Conservation (phyloP, 257 asterid genomes). For the Echites panduratus region DNA sequence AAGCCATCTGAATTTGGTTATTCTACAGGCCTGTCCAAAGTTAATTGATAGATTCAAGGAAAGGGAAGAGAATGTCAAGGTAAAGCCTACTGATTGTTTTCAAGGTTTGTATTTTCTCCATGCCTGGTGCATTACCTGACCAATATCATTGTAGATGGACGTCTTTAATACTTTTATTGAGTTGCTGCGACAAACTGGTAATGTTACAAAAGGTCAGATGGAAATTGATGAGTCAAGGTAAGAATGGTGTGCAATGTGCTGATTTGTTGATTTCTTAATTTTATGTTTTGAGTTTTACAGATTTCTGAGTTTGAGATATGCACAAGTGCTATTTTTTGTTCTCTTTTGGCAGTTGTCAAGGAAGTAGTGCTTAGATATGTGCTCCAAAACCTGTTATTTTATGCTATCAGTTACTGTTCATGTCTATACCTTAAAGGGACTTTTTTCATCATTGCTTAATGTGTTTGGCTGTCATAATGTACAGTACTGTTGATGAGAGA, state of each 20-base stretch:
- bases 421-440: not conserved
- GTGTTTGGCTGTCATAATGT: not conserved
- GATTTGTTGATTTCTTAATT: not conserved
- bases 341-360: not conserved
- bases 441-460: not conserved
- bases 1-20: not conserved
- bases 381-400: not conserved
- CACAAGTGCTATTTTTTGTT: not conserved
- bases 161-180: constrained; percentile 90
- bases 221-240: constrained; percentile 83
- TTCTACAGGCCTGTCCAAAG: constrained; percentile 92
- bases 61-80: constrained; percentile 99
- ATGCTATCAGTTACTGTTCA: not conserved
- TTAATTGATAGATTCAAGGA: constrained; percentile 95
- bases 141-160: constrained; percentile 71
- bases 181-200: constrained; percentile 92
- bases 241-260: constrained; percentile 19
- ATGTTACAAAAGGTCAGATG: constrained; percentile 80
- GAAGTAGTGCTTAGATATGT: not conserved
- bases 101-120: constrained; percentile 3
- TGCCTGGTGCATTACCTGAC: constrained; percentile 18
- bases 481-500: not conserved
- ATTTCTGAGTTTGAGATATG: not conserved
- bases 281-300: not conserved
- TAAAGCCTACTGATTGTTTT: constrained; percentile 20